Evolutionary conservation across 2,329 filamentous ascomycete genomes (phyloP), one percentile per base, ranked within the genome.

Genomic region (Cordyceps militaris): DNA sequence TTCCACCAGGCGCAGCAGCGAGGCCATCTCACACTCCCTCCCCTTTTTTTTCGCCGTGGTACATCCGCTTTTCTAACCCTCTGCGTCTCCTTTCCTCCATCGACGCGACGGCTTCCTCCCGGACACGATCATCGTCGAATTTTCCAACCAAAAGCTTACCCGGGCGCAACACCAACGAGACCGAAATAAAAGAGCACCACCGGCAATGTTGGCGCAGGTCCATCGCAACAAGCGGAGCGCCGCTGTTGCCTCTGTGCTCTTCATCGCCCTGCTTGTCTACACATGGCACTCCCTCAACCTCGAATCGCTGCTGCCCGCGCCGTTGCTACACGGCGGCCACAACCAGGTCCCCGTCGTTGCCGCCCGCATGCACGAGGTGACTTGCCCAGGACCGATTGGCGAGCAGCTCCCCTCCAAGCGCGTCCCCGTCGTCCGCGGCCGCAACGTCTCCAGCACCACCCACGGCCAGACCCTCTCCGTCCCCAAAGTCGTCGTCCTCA

Each of bases 401-500:
- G 42, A 40, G 16, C 40, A 47, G 32, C 16, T 28, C n/a, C 34
- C 44, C 32, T 40, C 48, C 21, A 52, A 48, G 48, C 42, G 48
- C 49, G 49, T 58, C 14, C 56, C 56, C 43, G 32, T 58, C 32
- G 43, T 58, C 2, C 56, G 56, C 34, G 56, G 50, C 23, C 56
- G 56, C 50, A 58, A 58, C 34, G 56, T 43, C 14, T 38, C 56
- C 5, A 42, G 26, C 26, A 46, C 56, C 28, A 42, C 44, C 32
- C 48, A 58, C 49, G 56, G 56, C 50, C 32, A 58, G 56, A 58
- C 49, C 13, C 49, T 58, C 32, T 40, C 40, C 14, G 56, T 58
- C 8, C 56, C 56, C 61, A 74, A 71, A 61, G 65, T 79, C n/a
- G 70, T 77, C 59, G 76, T 69, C 16, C 68, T 78, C 57, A 73